These are phyloP conservation scores for Mortierella sp. DNA, from an alignment of 371 early-diverging fungal genomes.

Conservation along the genomic window DNA sequence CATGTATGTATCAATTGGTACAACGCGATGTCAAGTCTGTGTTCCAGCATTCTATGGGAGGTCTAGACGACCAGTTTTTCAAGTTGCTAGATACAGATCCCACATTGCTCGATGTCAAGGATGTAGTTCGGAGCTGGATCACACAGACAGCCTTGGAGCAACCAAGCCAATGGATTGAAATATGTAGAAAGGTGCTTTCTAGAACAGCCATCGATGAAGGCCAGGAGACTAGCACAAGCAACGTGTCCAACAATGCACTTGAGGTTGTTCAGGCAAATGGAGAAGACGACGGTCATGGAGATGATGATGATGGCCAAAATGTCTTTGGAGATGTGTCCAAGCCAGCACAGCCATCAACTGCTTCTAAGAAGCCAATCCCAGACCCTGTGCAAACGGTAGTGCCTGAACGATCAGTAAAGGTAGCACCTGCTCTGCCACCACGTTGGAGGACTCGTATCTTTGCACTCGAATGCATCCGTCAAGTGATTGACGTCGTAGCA, in stretches of 20 bases:
- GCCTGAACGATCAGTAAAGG: slow-evolving; percentile 25
- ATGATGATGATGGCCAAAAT: slow-evolving; percentile 58
- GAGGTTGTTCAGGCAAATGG: slow-evolving; percentile 24
- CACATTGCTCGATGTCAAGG: slow-evolving; percentile 83
- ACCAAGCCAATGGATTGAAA: slow-evolving; percentile 89
- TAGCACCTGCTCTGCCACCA: slow-evolving; percentile 71
- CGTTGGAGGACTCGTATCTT: slow-evolving; percentile 91
- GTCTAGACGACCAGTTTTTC: slow-evolving; percentile 87
- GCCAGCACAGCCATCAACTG: slow-evolving; percentile 17
- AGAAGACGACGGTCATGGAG: slow-evolving; percentile 60
- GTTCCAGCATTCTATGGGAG: slow-evolving; percentile 72
- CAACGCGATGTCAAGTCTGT: slow-evolving; percentile 84
- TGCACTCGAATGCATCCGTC: slow-evolving; percentile 82
- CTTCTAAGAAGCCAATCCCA: slow-evolving; percentile 18
- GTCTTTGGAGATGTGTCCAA: slow-evolving; percentile 42
- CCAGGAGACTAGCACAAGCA: slow-evolving; percentile 21
- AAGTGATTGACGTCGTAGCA: slow-evolving; percentile 71
- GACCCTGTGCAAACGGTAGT: slow-evolving; percentile 18
- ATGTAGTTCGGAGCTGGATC: slow-evolving; percentile 81
- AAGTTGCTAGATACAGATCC: slow-evolving; percentile 86
- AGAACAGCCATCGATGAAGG: slow-evolving; percentile 60
- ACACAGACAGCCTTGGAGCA: slow-evolving; percentile 77
- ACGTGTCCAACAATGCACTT: slow-evolving; percentile 8
- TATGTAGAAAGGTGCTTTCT: slow-evolving; percentile 83
- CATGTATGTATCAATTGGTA: slow-evolving; percentile 89